Evolutionary conservation across 345 rosid species (phyloP), one percentile per base, ranked within the genome.

Genomic region (Salix caprea): DNA sequence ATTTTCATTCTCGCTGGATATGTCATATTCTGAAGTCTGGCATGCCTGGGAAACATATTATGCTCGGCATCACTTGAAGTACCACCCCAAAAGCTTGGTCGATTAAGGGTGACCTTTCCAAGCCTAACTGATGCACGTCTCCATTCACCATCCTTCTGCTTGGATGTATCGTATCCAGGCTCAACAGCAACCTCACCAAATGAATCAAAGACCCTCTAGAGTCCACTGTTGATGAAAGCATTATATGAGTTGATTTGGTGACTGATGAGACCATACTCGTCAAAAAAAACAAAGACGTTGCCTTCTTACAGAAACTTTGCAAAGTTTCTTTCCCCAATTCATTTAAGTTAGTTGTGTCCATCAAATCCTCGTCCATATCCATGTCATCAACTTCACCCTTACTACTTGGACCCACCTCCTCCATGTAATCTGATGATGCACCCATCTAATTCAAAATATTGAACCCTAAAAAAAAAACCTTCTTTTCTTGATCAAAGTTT

Each of bases 1-100:
- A 92, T 87, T 81, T 87, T 91, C 87, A 96, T 90, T 80, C 87
- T 79, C 0, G 94, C 68, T 3, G 97, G 87, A 77, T 93, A 96
- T 0, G 98, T 93, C 96, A 92, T 96, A 76, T 96, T 96, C 82
- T 96, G 99, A 65, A 96, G 92, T 65, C 97, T 85, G 0, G 97
- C 94, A 81, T 91, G 91, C 83, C 94, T 87, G 1, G 96, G 96
- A 61, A 26, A 26, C 26, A 26, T 26, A 26, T 26, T 26, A 26
- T 26, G 26, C 26, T 26, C 26, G 26, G 26, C 83, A 5, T 66
- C 81, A 5, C 79, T 83, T 0, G 73, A 16, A 39, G 40, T 39
- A 60, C 87, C 89, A 69, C 81, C 72, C 82, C 82, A 84, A 75
- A 91, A 85, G 42, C 82, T 82, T 5, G 97, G 98, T 69, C 77